These are phyloP conservation scores for Colletotrichum theobromicola DNA, from an alignment of 2,329 filamentous ascomycete species.

Conservation along the genomic window DNA sequence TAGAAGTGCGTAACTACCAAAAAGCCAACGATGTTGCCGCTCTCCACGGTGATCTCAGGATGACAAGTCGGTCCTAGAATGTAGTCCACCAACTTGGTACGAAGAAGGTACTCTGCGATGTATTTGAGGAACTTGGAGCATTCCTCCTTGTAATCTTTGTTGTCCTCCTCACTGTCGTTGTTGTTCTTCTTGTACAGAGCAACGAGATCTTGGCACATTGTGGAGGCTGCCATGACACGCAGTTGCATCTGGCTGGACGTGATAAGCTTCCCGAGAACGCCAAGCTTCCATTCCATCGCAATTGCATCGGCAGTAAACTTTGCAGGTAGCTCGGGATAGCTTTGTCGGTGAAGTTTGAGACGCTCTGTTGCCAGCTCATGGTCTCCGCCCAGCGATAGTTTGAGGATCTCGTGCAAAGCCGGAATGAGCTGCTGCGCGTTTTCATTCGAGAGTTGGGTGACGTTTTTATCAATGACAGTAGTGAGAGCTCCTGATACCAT, in stretches of 20 bases:
- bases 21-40: slow-evolving; percentile 86
- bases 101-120: slow-evolving; percentile 71
- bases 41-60: slow-evolving; percentile 83
- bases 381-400: slow-evolving; percentile 41
- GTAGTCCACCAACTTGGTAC: slow-evolving; percentile 80
- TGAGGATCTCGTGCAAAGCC: slow-evolving; percentile 50
- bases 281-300: slow-evolving; percentile 72
- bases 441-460: slow-evolving; percentile 55
- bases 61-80: slow-evolving; percentile 91
- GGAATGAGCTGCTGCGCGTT: slow-evolving; percentile 42
- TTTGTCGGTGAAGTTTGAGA: slow-evolving; percentile 34
- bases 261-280: slow-evolving; percentile 73
- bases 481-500: slow-evolving; percentile 47
- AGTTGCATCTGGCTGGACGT: slow-evolving; percentile 90
- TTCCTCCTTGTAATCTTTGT: slow-evolving; percentile 16
- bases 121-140: slow-evolving; percentile 61
- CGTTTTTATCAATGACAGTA: slow-evolving; percentile 58
- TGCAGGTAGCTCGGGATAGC: slow-evolving; percentile 41
- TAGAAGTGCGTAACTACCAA: slow-evolving; percentile 81
- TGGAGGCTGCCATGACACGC: slow-evolving; percentile 78
- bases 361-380: slow-evolving; percentile 38
- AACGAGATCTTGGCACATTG: slow-evolving; percentile 75
- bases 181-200: slow-evolving; percentile 65
- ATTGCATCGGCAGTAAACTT: slow-evolving; percentile 55
- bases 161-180: slow-evolving; percentile 50